These are phyloP conservation scores for Yarrowia deformans DNA, from an alignment of 805 yeast species.

Conservation along the genomic window DNA sequence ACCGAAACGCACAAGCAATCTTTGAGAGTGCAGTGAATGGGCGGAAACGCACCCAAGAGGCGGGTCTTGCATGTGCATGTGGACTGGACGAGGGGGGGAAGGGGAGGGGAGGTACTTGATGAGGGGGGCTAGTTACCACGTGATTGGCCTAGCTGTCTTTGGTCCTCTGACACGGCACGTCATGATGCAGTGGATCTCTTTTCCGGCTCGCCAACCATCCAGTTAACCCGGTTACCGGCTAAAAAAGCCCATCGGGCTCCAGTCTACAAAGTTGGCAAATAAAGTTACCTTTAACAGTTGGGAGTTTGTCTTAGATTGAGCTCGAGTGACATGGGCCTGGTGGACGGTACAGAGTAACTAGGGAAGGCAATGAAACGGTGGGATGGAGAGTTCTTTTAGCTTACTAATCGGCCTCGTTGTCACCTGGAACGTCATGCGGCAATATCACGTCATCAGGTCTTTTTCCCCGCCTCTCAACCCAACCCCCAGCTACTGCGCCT, in stretches of 20 bases:
- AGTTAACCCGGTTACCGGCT: background rate
- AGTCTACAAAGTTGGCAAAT: conserved; percentile 3
- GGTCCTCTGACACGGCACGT: background rate
- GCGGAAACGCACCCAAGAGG: conserved; percentile 21
- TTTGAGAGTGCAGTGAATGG: conserved; percentile 21
- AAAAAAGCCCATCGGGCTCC: conserved; percentile 10
- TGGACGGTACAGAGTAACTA: too few relatives aligned
- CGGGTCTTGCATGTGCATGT: conserved; percentile 15
- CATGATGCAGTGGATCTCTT: background rate
- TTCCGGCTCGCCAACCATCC: too few relatives aligned
- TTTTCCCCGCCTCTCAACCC: too few relatives aligned
- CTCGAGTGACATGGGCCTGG: conserved; percentile 27
- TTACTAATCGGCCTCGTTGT: too few relatives aligned
- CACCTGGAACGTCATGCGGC: too few relatives aligned
- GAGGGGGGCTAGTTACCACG: too few relatives aligned
- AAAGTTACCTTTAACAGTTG: conserved; percentile 31
- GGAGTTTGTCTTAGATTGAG: conserved; percentile 32
- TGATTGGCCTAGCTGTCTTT: background rate
- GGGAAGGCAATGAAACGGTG: too few relatives aligned
- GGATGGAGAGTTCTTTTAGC: too few relatives aligned
- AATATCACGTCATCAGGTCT: too few relatives aligned
- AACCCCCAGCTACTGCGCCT: conserved; percentile 14
- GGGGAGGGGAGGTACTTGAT: too few relatives aligned
- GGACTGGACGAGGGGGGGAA: background rate
- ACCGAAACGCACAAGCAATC: conserved; percentile 35